These are phyloP conservation scores for Fusarium metavorans DNA, from an alignment of 2,329 filamentous ascomycete species.

Conservation along the genomic window DNA sequence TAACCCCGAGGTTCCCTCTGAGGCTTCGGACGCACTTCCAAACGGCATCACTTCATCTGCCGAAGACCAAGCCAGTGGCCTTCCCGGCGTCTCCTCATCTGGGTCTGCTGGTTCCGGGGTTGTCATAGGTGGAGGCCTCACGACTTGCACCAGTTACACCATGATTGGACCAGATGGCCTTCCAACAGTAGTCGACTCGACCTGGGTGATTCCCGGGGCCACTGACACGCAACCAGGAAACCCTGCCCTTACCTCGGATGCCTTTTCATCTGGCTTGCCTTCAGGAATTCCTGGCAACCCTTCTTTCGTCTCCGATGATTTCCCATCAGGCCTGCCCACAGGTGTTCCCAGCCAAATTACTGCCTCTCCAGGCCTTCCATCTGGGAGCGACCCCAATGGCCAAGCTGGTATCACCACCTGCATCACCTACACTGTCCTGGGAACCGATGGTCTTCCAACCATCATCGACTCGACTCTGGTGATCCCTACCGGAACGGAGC, in stretches of 20 bases:
- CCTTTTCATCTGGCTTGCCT: constrained; percentile 35
- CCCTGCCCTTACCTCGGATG: constrained; percentile 37
- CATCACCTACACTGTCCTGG: constrained; percentile 46
- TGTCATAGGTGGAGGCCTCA: constrained; percentile 17
- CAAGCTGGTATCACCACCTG: constrained; percentile 44
- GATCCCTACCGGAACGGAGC: constrained; percentile 37
- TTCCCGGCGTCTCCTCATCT: constrained; percentile 14
- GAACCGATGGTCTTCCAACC: constrained; percentile 46
- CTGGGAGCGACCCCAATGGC: background rate
- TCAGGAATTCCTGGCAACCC: constrained; percentile 31
- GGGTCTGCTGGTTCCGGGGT: constrained; percentile 13
- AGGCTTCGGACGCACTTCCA: constrained; percentile 31
- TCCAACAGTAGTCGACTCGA: constrained; percentile 49
- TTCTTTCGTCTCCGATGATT: constrained; percentile 34
- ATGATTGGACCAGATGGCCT: constrained; percentile 38
- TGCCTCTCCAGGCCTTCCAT: constrained; percentile 13
- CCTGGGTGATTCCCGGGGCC: constrained; percentile 45
- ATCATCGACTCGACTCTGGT: constrained; percentile 48
- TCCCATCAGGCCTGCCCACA: constrained; percentile 40
- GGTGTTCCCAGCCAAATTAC: constrained; percentile 40
- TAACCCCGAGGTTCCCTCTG: constrained; percentile 15
- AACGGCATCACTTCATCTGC: constrained; percentile 22
- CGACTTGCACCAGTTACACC: constrained; percentile 44
- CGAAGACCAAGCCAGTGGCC: constrained; percentile 16
- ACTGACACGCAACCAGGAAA: constrained; percentile 31